Base-by-base conservation (phyloP, 2,329 filamentous ascomycete genomes). In the Ceratocystiopsis brevicomis region DNA sequence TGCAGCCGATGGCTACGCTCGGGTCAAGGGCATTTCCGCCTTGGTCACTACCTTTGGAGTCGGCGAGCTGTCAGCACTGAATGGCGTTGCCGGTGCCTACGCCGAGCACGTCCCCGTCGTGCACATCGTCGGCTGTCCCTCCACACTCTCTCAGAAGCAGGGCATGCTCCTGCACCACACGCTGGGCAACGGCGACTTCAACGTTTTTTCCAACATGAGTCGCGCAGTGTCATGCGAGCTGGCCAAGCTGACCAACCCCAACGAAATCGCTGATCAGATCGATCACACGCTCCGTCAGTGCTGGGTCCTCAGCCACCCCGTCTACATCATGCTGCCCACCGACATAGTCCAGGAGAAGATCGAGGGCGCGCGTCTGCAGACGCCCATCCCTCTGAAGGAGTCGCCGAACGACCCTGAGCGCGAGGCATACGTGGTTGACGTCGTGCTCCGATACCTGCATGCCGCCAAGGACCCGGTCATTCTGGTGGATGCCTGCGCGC, bases 281-380 rank as follows among this genome's bases (percentile, higher is more conserved):
- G 86, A 93, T 57, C 69, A 82, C 53, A 75, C 80, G 4, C 68
- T 93, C 25, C 71, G 72, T 32, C 69, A 85, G 59, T 90, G 83
- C 57, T 84, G 73, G 63, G 60, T 83, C 38, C 67, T 72, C 45
- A 83, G 78, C 47, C 71, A 81, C 17, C 86, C 86, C 3, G 81
- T 92, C 41, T 93, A 93, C 60, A 76, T 93, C 52, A 78, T 78
- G 56, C 65, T 93, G 10, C 84, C 86, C 3, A 83, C 81, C 15
- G 83, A 93, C 56, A 81, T 90, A 68, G 76, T 82, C 11, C 64
- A 76, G 51, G 72, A 76, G 57, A 82, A 87, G 60, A 64, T 93
- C 19, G 78, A 88, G 55, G 84, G 81, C 34, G 68, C 72, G 39
- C 66, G 78, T 9, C 67, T 93, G 13, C 69, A 77, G n/a, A 77